These are phyloP conservation scores for Balansia obtecta DNA, from an alignment of 2,329 filamentous ascomycete species.

Conservation along the genomic window DNA sequence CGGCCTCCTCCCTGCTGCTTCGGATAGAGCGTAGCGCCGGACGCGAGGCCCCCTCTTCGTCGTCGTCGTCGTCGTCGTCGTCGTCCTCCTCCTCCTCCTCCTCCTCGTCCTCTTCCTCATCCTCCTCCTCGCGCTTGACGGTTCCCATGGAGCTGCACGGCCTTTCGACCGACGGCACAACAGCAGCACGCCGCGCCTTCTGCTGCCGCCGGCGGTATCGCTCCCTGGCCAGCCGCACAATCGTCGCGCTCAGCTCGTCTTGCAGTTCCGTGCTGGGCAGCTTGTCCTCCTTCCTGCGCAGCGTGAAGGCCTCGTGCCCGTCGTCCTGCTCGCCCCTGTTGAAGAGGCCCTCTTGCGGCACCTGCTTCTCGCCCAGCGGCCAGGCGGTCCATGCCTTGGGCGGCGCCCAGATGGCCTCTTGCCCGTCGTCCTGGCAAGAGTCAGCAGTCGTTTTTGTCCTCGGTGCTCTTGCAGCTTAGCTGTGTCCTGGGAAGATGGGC, in stretches of 20 bases:
- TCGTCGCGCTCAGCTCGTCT: constrained; percentile 55
- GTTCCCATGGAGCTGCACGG: neutral
- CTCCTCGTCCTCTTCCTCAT: neutral
- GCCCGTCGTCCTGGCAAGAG: constrained; percentile 15
- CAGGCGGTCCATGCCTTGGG: constrained; percentile 69
- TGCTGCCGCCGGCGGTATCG: constrained; percentile 32
- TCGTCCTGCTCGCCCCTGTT: constrained; percentile 30
- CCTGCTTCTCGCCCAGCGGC: constrained; percentile 53
- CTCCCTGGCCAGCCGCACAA: constrained; percentile 56
- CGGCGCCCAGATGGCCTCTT: constrained; percentile 32
- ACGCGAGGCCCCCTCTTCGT: constrained; percentile 3
- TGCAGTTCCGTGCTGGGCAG: constrained; percentile 51
- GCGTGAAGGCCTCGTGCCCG: constrained; percentile 37
- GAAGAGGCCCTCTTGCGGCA: constrained; percentile 46
- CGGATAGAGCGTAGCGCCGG: neutral
- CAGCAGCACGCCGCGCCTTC: neutral
- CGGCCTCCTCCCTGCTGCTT: neutral
- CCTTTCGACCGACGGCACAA: constrained; percentile 6
- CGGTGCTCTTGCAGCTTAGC: neutral
- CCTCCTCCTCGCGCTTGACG: neutral
- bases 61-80: no score
- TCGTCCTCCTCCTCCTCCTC: neutral
- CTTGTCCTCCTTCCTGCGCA: constrained; percentile 29
- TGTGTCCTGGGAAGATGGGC: neutral
- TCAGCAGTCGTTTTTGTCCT: neutral